Evolutionary conservation across 306 rosid genomes (phyloP).

Genomic region (Trifolium repens): DNA sequence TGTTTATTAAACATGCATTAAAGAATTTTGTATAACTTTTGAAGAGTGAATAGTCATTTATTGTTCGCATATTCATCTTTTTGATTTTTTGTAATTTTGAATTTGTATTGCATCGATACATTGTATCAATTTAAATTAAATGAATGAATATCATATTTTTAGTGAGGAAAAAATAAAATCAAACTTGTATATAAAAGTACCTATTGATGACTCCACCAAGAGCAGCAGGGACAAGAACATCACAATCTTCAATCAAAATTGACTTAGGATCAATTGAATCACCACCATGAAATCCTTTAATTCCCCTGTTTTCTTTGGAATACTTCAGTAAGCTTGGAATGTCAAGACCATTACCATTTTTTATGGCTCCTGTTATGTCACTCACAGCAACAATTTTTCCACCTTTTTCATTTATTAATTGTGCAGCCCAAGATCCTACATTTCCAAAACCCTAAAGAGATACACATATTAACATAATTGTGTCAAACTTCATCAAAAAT

Average conservation of each 20-base stretch:
- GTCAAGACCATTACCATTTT: slow-evolving; percentile 72
- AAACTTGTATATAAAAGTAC: slow-evolving; percentile 39
- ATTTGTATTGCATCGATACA: no score
- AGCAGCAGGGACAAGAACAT: slow-evolving; percentile 90
- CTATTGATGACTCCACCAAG: slow-evolving; percentile 97
- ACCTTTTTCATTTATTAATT: slow-evolving; percentile 72
- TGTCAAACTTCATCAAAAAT: background rate
- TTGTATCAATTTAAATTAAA: no score
- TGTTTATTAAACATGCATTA: no score
- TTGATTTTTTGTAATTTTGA: no score
- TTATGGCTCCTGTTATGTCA: slow-evolving; percentile 86
- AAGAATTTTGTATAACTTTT: no score
- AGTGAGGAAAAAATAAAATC: no score
- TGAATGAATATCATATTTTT: no score
- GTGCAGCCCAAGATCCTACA: slow-evolving; percentile 97
- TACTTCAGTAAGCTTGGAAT: slow-evolving; percentile 73
- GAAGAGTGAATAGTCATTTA: no score
- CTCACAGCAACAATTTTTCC: slow-evolving; percentile 90
- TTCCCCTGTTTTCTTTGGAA: slow-evolving; percentile 58
- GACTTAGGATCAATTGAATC: slow-evolving; percentile 65
- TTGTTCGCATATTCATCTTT: no score
- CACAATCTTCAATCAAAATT: slow-evolving; percentile 78
- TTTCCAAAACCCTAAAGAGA: slow-evolving; percentile 83
- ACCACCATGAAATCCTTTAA: slow-evolving; percentile 72
- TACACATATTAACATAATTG: background rate